Evolutionary conservation across 305 asterid species (phyloP).

Genomic region (Solanum hybrid): DNA sequence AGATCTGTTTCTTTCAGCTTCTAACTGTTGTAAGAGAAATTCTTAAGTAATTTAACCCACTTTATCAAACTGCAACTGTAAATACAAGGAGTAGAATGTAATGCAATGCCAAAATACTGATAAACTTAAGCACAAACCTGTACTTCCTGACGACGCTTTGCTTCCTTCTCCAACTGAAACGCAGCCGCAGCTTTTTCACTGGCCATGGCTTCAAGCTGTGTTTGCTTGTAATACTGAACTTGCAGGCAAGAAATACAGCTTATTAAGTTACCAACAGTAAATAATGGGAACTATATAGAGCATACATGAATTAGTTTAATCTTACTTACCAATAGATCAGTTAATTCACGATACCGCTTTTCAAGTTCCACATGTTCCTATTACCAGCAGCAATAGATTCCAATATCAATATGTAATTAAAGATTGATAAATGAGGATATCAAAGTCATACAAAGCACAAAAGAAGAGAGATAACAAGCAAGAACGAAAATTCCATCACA

Average conservation of each 20-base stretch:
- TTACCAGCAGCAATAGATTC: neutral
- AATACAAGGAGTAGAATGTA: neutral
- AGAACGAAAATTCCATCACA: neutral
- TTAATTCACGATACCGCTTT: conserved; percentile 91
- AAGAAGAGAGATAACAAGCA: neutral
- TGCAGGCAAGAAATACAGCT: neutral
- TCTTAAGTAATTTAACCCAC: neutral
- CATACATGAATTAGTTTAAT: conserved; percentile 7
- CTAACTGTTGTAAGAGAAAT: conserved; percentile 43
- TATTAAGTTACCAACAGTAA: neutral
- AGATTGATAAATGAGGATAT: neutral
- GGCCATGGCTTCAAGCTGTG: conserved; percentile 96
- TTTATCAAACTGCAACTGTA: neutral
- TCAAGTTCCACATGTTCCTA: conserved; percentile 98
- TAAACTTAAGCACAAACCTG: conserved; percentile 42
- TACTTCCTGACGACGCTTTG: conserved; percentile 76
- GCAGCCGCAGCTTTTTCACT: conserved; percentile 99
- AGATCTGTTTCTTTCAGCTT: conserved; percentile 71
- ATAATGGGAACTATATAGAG: neutral
- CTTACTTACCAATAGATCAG: conserved; percentile 78
- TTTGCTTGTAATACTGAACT: conserved; percentile 92
- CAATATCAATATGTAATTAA: neutral
- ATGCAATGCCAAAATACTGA: neutral
- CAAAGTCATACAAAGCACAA: neutral
- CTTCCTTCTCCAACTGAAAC: conserved; percentile 97